Percentiles rank a stretch among this genome's conserved stretches.
These are phyloP conservation scores for Quercus agrifolia DNA, from an alignment of 306 rosid genomes.

Conservation along the genomic window DNA sequence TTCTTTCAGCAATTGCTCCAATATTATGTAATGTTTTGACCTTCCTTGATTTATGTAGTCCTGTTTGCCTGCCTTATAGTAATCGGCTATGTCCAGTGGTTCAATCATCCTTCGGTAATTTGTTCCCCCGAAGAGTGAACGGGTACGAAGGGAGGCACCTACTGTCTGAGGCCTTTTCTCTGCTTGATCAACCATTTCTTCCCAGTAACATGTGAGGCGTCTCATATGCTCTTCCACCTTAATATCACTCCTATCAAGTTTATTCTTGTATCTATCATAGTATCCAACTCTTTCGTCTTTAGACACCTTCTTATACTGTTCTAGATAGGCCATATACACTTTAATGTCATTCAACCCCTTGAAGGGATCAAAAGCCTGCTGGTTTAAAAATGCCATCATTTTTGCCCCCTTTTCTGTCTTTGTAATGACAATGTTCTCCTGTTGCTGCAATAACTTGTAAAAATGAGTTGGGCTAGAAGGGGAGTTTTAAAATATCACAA, in stretches of 20 bases:
- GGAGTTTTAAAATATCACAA: not conserved
- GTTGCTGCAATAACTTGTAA: conserved; percentile 7
- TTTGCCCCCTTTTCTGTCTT: conserved; percentile 4
- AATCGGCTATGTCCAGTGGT: conserved; percentile 51
- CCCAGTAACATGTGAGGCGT: conserved; percentile 49
- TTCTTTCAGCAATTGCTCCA: conserved; percentile 38
- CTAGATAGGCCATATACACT: conserved; percentile 44
- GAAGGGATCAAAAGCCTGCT: conserved; percentile 8
- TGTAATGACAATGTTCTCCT: not conserved
- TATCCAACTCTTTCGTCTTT: conserved; percentile 30
- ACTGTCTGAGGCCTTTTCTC: conserved; percentile 48
- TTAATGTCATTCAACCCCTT: conserved; percentile 33
- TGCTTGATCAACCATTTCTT: conserved; percentile 37
- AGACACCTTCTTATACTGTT: conserved; percentile 52
- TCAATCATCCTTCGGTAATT: conserved; percentile 70
- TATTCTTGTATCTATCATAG: conserved; percentile 53
- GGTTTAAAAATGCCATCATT: not conserved
- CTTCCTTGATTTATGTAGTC: conserved; percentile 28
- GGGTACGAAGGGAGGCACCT: conserved; percentile 11
- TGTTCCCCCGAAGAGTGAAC: conserved; percentile 48
- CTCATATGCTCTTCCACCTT: conserved; percentile 5
- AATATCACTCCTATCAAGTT: not conserved
- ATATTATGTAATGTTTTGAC: conserved; percentile 27
- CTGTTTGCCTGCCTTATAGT: conserved; percentile 17
- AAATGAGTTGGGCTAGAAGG: not conserved